Percentiles rank a stretch among this genome's conserved stretches.
Conservation (phyloP, 306 rosid genomes). For the Prinsepia uniflora region DNA sequence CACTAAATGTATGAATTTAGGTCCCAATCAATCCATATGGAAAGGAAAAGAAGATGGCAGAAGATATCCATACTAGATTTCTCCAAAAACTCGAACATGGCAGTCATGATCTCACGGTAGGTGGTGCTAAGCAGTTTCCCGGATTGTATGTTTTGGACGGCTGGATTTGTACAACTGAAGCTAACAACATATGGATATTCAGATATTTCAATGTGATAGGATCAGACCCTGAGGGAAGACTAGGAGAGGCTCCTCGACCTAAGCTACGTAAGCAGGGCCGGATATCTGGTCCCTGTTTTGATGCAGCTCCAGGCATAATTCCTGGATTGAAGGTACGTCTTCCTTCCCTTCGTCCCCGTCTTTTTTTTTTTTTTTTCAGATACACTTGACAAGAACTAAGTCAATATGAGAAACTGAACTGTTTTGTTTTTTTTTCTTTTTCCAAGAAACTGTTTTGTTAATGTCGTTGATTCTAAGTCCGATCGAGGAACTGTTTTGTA, state of each 20-base stretch:
- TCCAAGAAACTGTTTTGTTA: slow-evolving; percentile 42
- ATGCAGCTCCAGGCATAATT: slow-evolving; percentile 74
- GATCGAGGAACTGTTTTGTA: slow-evolving; percentile 45
- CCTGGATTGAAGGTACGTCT: slow-evolving; percentile 62
- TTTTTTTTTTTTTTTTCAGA: not conserved
- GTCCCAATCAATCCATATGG: slow-evolving; percentile 98
- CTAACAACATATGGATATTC: slow-evolving; percentile 10
- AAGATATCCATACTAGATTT: slow-evolving; percentile 91
- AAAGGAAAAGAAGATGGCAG: slow-evolving; percentile 97
- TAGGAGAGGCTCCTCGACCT: slow-evolving; percentile 92
- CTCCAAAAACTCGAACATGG: slow-evolving; percentile 84
- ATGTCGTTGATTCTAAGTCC: slow-evolving; percentile 48
- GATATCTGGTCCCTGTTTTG: slow-evolving; percentile 90
- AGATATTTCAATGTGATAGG: slow-evolving; percentile 96
- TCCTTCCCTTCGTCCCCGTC: not conserved
- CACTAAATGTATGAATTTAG: slow-evolving; percentile 46
- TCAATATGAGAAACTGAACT: not conserved
- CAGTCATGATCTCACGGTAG: slow-evolving; percentile 93
- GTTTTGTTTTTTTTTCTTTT: no score
- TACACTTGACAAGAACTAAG: not conserved
- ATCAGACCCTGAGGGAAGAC: slow-evolving; percentile 82
- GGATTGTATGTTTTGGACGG: not conserved
- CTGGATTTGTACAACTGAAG: not conserved
- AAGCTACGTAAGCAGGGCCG: slow-evolving; percentile 85
- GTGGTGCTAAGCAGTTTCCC: not conserved